Percentiles rank a stretch among this genome's conserved stretches.
Conservation (phyloP, 2,329 filamentous ascomycete species). For the Trichophaea hybrida region DNA sequence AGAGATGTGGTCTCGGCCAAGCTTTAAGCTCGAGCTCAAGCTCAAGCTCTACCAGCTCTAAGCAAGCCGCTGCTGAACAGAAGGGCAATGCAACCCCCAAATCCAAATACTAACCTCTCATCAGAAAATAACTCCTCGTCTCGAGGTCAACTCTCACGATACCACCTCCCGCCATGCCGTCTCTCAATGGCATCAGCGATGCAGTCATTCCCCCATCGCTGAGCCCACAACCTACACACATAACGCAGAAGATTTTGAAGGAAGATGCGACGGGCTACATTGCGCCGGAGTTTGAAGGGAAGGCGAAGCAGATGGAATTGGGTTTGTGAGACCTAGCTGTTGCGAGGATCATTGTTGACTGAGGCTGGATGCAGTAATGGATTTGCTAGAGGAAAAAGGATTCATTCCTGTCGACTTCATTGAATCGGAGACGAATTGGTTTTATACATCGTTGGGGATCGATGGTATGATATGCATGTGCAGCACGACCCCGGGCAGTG, state of each 20-base stretch:
- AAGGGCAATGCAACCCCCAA: no score
- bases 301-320: slow-evolving; percentile 63
- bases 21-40: no score
- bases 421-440: slow-evolving; percentile 80
- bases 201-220: neutral
- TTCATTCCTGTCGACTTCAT: slow-evolving; percentile 78
- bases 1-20: no score
- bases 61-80: no score
- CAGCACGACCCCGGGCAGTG: neutral
- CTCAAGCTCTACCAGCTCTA: no score
- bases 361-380: slow-evolving; percentile 50
- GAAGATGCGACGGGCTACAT: slow-evolving; percentile 89
- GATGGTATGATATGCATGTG: slow-evolving; percentile 41
- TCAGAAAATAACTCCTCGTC: neutral
- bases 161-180: neutral
- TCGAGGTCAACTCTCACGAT: neutral
- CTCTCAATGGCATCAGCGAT: neutral
- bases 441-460: slow-evolving; percentile 94
- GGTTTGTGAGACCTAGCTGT: slow-evolving; percentile 12
- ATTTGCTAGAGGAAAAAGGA: slow-evolving; percentile 58
- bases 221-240: slow-evolving; percentile 15
- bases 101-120: neutral
- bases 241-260: slow-evolving; percentile 49
- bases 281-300: slow-evolving; percentile 85
- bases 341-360: slow-evolving; percentile 24